Conservation (phyloP, 2,329 filamentous ascomycete species). For the Epichloe uncinata region DNA sequence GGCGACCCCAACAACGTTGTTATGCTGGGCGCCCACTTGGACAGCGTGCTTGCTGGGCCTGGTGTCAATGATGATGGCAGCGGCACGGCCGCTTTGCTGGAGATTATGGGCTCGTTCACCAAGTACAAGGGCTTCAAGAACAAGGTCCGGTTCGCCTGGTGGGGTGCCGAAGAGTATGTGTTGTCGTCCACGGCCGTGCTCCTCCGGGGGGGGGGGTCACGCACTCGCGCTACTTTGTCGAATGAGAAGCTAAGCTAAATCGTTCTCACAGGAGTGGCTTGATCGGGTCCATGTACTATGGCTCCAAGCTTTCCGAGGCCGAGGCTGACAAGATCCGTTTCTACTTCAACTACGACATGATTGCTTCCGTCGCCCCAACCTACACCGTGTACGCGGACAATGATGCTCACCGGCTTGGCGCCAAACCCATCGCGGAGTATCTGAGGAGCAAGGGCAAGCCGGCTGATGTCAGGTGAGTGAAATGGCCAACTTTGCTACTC, state of each 20-base stretch:
- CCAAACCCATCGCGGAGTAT: slow-evolving; percentile 18
- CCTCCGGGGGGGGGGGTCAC: no score
- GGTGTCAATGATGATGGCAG: slow-evolving; percentile 28
- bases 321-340: slow-evolving; percentile 44
- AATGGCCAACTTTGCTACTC: no score
- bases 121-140: slow-evolving; percentile 23
- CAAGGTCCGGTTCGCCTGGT: slow-evolving; percentile 28
- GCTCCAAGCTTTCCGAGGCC: slow-evolving; percentile 18
- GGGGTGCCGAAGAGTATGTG: slow-evolving; percentile 26
- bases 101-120: slow-evolving; percentile 20
- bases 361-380: slow-evolving; percentile 30
- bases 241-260: neutral
- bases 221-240: no score
- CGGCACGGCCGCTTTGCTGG: slow-evolving; percentile 22
- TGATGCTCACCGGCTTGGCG: slow-evolving; percentile 23
- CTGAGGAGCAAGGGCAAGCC: slow-evolving; percentile 15
- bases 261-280: slow-evolving; percentile 21
- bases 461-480: slow-evolving; percentile 14
- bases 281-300: slow-evolving; percentile 30
- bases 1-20: slow-evolving; percentile 26
- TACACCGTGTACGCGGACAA: slow-evolving; percentile 27
- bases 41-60: slow-evolving; percentile 23
- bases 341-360: slow-evolving; percentile 63
- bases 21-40: slow-evolving; percentile 27
- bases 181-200: neutral